Base-by-base conservation (phyloP, 2,329 filamentous ascomycete species). In the Cercospora janseana region DNA sequence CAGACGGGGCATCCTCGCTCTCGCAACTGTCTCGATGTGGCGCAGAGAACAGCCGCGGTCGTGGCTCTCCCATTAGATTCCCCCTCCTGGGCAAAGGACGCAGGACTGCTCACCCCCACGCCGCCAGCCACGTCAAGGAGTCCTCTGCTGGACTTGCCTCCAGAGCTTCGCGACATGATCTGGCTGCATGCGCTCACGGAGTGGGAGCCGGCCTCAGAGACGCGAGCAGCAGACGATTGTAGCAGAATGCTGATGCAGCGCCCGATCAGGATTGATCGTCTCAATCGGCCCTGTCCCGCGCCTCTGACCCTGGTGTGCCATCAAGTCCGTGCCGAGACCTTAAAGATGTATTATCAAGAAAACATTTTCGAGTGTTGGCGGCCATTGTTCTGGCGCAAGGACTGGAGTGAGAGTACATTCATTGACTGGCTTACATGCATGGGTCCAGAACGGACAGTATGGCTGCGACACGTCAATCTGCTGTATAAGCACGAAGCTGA, bases 331-430 rank as follows among this genome's bases (percentile, higher is more conserved):
- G 42, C 44, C 16, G 60, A 63, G 49, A 54, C 58, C 6, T 44
- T 62, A 18, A 51, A 55, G 16, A 46, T 62, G 27, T 62, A 62
- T 54, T 61, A 63, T 29, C 29, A 57, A 20, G 34, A 48, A 43
- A 62, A 59, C 46, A 40, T 51, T 10, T 63, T 58, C 37, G 61
- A 63, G 32, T 58, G 54, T 40, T 63, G 61, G 61, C 51, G 60
- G 16, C 61, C 61, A 9, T 43, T 59, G 5, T 60, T 57, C 46
- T 57, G 60, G 58, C 31, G 49, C 13, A 46, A 54, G 5, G 57
- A 60, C 41, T 60, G 61, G 57, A 51, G 41, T 15, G 38, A 52
- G 10, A 58, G 56, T 46, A 61, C 55, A 3, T 49, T 61, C 43
- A 53, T 63, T 20, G 53, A 56, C 46, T 62, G 60, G 60, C 46